Evolutionary conservation across 495 filamentous ascomycete genomes (phyloP), one percentile per base, ranked within the genome.

Genomic region (Astrocystis sublimbata): DNA sequence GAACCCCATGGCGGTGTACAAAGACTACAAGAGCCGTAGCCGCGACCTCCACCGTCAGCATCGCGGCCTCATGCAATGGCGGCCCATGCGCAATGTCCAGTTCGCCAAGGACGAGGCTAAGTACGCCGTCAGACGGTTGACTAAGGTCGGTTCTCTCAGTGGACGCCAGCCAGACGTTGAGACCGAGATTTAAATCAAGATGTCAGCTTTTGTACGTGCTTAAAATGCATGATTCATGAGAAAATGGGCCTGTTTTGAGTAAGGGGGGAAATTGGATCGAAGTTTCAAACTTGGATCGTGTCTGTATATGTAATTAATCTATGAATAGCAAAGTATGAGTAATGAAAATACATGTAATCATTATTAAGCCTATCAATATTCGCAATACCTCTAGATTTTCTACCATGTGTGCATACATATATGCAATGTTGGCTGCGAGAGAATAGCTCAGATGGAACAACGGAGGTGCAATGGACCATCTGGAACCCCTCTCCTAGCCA

Each of bases 21-120:
- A 74, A 62, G 78, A 81, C 62, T 88, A 88, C 68, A 81, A 80
- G 72, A 77, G 76, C 41, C 61, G 72, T 28, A 82, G 78, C 64
- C 62, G 79, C 54, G 80, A 85, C 24, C 72, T 89, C 64, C 85
- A 89, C 66, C 75, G 89, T 13, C 88, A 89, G 74, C 87, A 90
- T 63, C 76, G 88, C 35, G 89, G 88, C 9, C 60, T 89, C 66
- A 90, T 90, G 87, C 88, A 90, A 71, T 92, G 89, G 88, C 88
- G 84, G 70, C 88, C 89, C 24, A 82, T 88, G 77, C 73, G 89
- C 65, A 87, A 88, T 65, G 75, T 81, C 58, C 83, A 84, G 71
- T 91, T 91, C 60, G 88, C 87, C 38, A 90, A 89, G 76, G 81
- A 90, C 67, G 85, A 91, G 76, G 78, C 84, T 0, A 81, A 83